Evolutionary conservation across 441 rosid species (phyloP).

Genomic region (Theobroma grandiflorum): DNA sequence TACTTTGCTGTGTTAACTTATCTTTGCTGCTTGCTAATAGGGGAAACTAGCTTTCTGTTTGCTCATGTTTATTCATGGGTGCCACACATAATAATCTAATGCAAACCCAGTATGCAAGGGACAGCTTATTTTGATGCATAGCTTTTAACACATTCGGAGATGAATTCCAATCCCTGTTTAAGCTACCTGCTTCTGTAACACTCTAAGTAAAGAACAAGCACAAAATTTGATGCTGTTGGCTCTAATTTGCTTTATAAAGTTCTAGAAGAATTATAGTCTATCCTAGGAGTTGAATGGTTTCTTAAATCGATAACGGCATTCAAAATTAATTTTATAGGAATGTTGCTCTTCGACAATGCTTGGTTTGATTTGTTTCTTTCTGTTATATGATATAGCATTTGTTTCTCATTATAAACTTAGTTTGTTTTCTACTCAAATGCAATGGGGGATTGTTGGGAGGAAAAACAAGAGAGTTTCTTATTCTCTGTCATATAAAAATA

Average conservation of each 20-base stretch:
- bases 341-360: neutral
- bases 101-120: neutral
- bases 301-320: constrained; percentile 1
- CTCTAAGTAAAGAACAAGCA: neutral
- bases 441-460: too few relatives aligned
- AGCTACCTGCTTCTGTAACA: neutral
- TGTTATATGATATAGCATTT: neutral
- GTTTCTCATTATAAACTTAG: constrained; percentile 4
- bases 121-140: neutral
- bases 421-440: constrained; percentile 1
- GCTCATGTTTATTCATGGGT: neutral
- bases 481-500: too few relatives aligned
- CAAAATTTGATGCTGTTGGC: constrained; percentile 5
- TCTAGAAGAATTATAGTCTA: neutral
- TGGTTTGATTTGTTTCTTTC: neutral
- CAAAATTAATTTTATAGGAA: neutral
- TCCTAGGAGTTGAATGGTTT: constrained; percentile 5
- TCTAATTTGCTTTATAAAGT: neutral
- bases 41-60: neutral
- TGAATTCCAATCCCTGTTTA: neutral
- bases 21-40: neutral
- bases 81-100: neutral
- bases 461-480: too few relatives aligned
- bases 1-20: neutral
- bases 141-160: neutral